phyloP scores from a whole-genome alignment of 2,329 filamentous ascomycete species.

The Neonectria punicea region DNA sequence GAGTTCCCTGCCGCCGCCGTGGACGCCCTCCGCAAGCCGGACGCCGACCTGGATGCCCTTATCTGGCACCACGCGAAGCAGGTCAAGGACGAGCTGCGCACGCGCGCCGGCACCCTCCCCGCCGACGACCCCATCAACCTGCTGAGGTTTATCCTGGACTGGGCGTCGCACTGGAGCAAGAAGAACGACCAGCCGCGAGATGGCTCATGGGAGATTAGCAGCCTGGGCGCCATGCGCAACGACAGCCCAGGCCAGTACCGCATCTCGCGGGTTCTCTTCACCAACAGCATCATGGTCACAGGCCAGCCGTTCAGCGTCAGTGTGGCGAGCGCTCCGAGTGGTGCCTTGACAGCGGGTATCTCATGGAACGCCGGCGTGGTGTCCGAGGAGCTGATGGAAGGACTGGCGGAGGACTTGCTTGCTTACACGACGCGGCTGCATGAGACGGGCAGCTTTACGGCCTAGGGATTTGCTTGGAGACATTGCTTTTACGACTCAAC shows the following conservation, averaged over 20 bases:
- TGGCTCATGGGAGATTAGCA: slow-evolving; percentile 63
- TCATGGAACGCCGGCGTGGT: slow-evolving; percentile 61
- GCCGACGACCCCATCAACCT: slow-evolving; percentile 56
- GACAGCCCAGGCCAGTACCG: slow-evolving; percentile 32
- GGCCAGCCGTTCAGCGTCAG: slow-evolving; percentile 58
- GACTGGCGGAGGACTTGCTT: slow-evolving; percentile 51
- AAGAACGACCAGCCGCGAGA: slow-evolving; percentile 56
- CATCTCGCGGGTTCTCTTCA: slow-evolving; percentile 60
- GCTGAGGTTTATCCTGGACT: slow-evolving; percentile 56
- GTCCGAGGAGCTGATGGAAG: slow-evolving; percentile 50
- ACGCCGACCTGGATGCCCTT: slow-evolving; percentile 36
- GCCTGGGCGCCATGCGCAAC: slow-evolving; percentile 58
- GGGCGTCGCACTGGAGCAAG: slow-evolving; percentile 51
- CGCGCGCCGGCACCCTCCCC: slow-evolving; percentile 49
- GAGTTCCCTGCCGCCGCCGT: slow-evolving; percentile 41
- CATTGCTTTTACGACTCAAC: background rate
- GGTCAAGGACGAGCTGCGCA: slow-evolving; percentile 49
- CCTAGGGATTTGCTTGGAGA: background rate
- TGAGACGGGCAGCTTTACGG: slow-evolving; percentile 38
- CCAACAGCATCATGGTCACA: slow-evolving; percentile 58
- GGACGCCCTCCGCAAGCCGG: slow-evolving; percentile 37
- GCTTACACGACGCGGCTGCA: slow-evolving; percentile 29
- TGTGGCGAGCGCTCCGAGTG: slow-evolving; percentile 57
- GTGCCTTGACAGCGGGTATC: slow-evolving; percentile 54
- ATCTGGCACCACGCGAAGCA: slow-evolving; percentile 56